Percentiles rank a stretch among this genome's conserved stretches.
Conservation (phyloP, 2,329 filamentous ascomycete species). For the Arachnomyces sp. region DNA sequence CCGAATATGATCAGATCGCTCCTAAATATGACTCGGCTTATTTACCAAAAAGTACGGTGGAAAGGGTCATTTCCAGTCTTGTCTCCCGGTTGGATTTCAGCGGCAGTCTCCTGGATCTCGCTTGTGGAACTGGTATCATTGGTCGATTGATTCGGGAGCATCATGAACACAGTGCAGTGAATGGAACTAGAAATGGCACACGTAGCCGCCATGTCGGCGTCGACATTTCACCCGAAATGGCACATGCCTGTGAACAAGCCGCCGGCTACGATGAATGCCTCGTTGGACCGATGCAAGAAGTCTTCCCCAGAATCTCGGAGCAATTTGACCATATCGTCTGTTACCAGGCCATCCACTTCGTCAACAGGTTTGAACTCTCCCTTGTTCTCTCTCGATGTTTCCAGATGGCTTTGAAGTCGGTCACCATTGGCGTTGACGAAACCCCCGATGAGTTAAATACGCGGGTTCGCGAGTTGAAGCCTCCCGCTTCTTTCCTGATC, state of each 20-base stretch:
- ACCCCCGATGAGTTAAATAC: slow-evolving; percentile 11
- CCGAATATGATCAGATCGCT: slow-evolving; percentile 4
- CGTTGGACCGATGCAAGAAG: slow-evolving; percentile 11
- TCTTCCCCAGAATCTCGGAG: slow-evolving; percentile 4
- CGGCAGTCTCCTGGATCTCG: slow-evolving; percentile 15
- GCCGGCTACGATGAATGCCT: slow-evolving; percentile 11
- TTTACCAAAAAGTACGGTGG: background rate
- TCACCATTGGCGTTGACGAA: slow-evolving; percentile 13
- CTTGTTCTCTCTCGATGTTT: slow-evolving; percentile 16
- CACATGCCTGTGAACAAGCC: slow-evolving; percentile 5
- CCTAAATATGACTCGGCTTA: slow-evolving; percentile 3
- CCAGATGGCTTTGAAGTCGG: slow-evolving; percentile 13
- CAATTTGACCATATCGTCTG: slow-evolving; percentile 15
- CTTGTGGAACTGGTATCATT: slow-evolving; percentile 14
- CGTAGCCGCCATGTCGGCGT: slow-evolving; percentile 5
- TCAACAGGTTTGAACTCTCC: slow-evolving; percentile 13
- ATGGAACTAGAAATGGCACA: slow-evolving; percentile 3
- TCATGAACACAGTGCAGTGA: slow-evolving; percentile 5
- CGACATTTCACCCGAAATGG: slow-evolving; percentile 9
- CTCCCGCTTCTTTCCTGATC: no score
- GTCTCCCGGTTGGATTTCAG: slow-evolving; percentile 3
- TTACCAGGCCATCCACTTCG: slow-evolving; percentile 11
- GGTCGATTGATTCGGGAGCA: slow-evolving; percentile 10
- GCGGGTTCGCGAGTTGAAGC: no score
- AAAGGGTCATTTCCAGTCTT: background rate